Evolutionary conservation across 2,329 filamentous ascomycete species (phyloP), one percentile per base, ranked within the genome.

Genomic region (Arthrobotrys entomopaga): DNA sequence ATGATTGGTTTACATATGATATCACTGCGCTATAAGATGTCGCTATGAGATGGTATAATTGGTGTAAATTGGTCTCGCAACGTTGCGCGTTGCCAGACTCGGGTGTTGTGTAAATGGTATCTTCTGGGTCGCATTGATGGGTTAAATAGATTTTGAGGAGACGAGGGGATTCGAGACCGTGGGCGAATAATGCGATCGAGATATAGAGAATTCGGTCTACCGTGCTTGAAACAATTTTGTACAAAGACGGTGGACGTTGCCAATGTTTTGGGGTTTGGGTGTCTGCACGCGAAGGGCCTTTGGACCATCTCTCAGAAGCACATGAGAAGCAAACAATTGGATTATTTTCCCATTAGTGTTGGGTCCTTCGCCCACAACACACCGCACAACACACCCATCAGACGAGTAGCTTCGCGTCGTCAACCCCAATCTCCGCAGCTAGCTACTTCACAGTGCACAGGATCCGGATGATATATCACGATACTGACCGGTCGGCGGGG

Each of bases 61-160:
- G n/a, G n/a, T n/a, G n/a, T n/a, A n/a, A n/a, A n/a, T n/a, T n/a
- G n/a, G n/a, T n/a, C n/a, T n/a, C n/a, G n/a, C n/a, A n/a, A n/a
- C n/a, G n/a, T n/a, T n/a, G n/a, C n/a, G n/a, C n/a, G n/a, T n/a
- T n/a, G n/a, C n/a, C n/a, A n/a, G n/a, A n/a, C n/a, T n/a, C n/a
- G n/a, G n/a, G n/a, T n/a, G n/a, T n/a, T n/a, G 40, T 34, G 43
- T 20, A 10, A 16, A 40, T 22, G 48, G 19, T 43, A 60, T 53
- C 5, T 38, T 56, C 48, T 26, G 19, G 49, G 49, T 61, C 56
- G 65, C 65, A 69, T 61, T 61, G 65, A 58, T 34, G 3, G 29
- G 42, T 48, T 59, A 46, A 24, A 48, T 59, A 63, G 56, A 19
- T 24, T 26, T 50, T 48, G 43, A 11, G 38, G 43, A 16, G 15